Evolutionary conservation across 371 early-diverging fungal species (phyloP), one percentile per base, ranked within the genome.

Genomic region (Umbelopsis sp.): DNA sequence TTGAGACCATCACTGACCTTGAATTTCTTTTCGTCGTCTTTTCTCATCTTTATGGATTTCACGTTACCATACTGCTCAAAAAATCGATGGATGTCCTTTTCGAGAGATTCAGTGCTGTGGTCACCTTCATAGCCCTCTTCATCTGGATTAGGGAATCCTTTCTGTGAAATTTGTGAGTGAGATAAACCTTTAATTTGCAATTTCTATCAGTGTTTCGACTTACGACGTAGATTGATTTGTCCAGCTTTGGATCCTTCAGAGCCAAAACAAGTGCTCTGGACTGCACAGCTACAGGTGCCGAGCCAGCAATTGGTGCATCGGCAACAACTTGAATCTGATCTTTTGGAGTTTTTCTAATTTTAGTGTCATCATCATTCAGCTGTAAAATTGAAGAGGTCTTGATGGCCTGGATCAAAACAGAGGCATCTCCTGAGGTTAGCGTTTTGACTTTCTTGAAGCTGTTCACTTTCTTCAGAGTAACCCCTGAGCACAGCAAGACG

Each of bases 371-470:
- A 51, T 77, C 76, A 62, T 79, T 79, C 11, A 79, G 32, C 68
- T 79, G 74, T 46, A 80, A 79, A 10, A 67, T 69, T 18, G 76
- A 66, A 11, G 76, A 67, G 4, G 72, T 63, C 45, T 73, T 66
- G 20, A 65, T 74, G 5, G 81, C 81, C 41, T 68, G 63, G n/a
- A 74, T 66, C 35, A 83, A 71, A 9, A 72, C 50, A 18, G 66
- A 50, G 16, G 76, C 22, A 69, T 83, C 77, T 22, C 81, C 81
- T 8, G 72, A 70, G 2, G 80, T 64, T 16, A 83, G 57, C 16
- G 72, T 51, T 63, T 83, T 83, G 65, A 83, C 79, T 63, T 77
- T 76, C 66, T 83, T 83, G 64, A 83, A 79, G 25, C 69, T 71
- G 10, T 69, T 64, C 8, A 80, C 50, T 22, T 79, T 80, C 63